Evolutionary conservation across 495 filamentous ascomycete genomes (phyloP).

Genomic region (Achaetomiella virescens): DNA sequence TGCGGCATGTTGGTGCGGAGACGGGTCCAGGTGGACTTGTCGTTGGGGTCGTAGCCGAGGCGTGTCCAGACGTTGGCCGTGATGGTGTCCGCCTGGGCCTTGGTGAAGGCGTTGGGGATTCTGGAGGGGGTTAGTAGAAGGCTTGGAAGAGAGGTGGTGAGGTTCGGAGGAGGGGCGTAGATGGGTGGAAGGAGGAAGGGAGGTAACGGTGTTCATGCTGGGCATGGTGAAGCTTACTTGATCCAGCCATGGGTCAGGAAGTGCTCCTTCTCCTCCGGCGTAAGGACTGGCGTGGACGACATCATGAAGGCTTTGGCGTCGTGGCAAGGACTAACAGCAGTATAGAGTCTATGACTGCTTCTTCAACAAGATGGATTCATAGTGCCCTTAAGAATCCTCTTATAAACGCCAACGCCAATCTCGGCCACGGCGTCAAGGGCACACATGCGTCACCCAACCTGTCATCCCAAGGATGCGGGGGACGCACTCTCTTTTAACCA

Average conservation of each 20-base stretch:
- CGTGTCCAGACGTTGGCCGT: constrained; percentile 59
- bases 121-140: constrained; percentile 14
- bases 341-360: background rate
- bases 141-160: background rate
- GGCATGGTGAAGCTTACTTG: constrained; percentile 28
- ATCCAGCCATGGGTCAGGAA: constrained; percentile 64
- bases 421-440: background rate
- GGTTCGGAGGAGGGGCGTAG: background rate
- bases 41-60: constrained; percentile 58
- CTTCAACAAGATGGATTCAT: no score
- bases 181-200: background rate
- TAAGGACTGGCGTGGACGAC: constrained; percentile 41
- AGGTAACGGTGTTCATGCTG: background rate
- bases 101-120: constrained; percentile 46
- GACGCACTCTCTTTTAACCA: constrained; percentile 15
- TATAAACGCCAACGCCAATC: background rate
- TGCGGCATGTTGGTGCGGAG: constrained; percentile 62
- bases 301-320: constrained; percentile 9
- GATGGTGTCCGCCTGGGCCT: constrained; percentile 51
- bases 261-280: constrained; percentile 54
- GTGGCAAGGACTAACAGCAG: background rate
- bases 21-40: constrained; percentile 60
- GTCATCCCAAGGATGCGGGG: constrained; percentile 4
- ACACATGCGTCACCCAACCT: background rate
- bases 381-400: background rate